Percentiles rank a stretch among this genome's conserved stretches.
These are phyloP conservation scores for Daldinia childiae DNA, from an alignment of 495 filamentous ascomycete genomes.

Conservation along the genomic window DNA sequence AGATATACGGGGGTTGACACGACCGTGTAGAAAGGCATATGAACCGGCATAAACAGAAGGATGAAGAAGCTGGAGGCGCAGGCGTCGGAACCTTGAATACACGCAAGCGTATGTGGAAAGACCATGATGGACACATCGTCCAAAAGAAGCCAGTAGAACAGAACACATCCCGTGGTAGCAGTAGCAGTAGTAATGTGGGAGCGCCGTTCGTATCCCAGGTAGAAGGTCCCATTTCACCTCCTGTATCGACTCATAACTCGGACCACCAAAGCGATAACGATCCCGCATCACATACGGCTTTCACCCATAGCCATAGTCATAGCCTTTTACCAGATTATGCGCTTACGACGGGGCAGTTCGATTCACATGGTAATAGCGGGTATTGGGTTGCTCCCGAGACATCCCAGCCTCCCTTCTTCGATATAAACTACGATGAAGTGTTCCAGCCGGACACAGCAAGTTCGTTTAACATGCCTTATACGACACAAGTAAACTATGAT, in stretches of 20 bases:
- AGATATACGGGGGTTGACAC: conserved; percentile 27
- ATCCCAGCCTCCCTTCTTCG: conserved; percentile 31
- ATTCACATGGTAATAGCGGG: conserved; percentile 14
- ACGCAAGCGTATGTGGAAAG: conserved; percentile 67
- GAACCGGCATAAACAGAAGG: conserved; percentile 66
- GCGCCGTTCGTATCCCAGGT: conserved; percentile 9
- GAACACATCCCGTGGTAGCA: conserved; percentile 10
- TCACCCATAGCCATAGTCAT: conserved; percentile 13
- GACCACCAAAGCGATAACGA: conserved; percentile 29
- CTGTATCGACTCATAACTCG: conserved; percentile 32
- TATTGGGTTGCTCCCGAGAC: conserved; percentile 29
- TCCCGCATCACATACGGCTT: conserved; percentile 14
- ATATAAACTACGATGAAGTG: conserved; percentile 52
- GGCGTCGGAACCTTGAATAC: conserved; percentile 68
- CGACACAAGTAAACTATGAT: conserved; percentile 64
- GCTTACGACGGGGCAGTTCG: conserved; percentile 19
- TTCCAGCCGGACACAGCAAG: conserved; percentile 58
- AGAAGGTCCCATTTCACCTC: conserved; percentile 40
- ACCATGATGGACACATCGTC: conserved; percentile 65
- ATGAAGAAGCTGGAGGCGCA: conserved; percentile 67
- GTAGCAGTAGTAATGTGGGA: conserved; percentile 11
- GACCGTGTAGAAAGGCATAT: conserved; percentile 64
- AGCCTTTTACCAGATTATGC: conserved; percentile 26
- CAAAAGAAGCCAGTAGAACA: conserved; percentile 51
- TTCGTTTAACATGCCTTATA: conserved; percentile 67